A percentile compares a stretch with the other conserved stretches of the same genome.
These are phyloP conservation scores for Septoria linicola DNA, from an alignment of 2,329 filamentous ascomycete species.

Conservation along the genomic window DNA sequence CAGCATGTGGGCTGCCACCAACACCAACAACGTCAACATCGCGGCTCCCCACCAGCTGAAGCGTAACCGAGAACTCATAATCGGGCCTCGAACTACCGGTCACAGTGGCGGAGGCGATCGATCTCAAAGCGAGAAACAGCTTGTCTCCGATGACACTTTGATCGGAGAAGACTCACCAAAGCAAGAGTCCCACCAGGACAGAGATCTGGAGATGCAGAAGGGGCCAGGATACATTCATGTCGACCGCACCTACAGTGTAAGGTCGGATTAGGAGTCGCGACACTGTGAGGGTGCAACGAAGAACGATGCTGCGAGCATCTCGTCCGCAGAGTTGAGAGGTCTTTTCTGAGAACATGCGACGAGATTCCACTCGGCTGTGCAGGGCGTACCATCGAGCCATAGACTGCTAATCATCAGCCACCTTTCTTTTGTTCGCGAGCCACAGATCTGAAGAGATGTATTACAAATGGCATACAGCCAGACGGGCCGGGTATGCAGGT, in stretches of 20 bases:
- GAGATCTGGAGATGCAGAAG: conserved; percentile 29
- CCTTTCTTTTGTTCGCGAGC: conserved; percentile 10
- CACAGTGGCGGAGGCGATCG: conserved; percentile 15
- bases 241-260: conserved; percentile 28
- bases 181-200: conserved; percentile 19
- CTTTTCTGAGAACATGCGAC: conserved; percentile 9
- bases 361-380: background rate
- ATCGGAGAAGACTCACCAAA: conserved; percentile 23
- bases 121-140: conserved; percentile 26
- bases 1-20: conserved; percentile 61
- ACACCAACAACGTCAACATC: conserved; percentile 31
- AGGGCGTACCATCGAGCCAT: conserved; percentile 1
- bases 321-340: conserved; percentile 14
- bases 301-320: conserved; percentile 12
- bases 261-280: conserved; percentile 21
- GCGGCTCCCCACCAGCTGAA: conserved; percentile 27
- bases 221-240: conserved; percentile 27
- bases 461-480: background rate
- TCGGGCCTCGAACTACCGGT: conserved; percentile 17
- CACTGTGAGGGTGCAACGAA: conserved; percentile 4
- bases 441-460: conserved; percentile 4
- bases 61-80: conserved; percentile 16
- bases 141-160: conserved; percentile 27
- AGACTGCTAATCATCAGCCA: conserved; percentile 14
- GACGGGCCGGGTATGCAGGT: no score